These are phyloP conservation scores for Brassica hybrid DNA, from an alignment of 441 rosid species.

Conservation along the genomic window DNA sequence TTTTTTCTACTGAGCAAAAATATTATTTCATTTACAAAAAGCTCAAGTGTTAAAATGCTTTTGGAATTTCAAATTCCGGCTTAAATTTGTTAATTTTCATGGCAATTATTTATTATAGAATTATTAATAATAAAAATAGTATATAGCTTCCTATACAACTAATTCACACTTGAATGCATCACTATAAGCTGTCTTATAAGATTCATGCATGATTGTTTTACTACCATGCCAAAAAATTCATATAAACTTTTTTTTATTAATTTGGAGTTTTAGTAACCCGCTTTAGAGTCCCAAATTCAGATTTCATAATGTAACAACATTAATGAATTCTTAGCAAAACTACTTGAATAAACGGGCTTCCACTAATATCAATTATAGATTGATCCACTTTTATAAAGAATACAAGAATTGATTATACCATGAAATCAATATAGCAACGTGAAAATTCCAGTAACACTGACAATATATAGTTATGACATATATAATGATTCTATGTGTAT, in stretches of 20 bases:
- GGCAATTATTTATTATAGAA: not conserved
- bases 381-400: no score
- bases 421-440: not conserved
- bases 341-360: no score
- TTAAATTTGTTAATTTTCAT: not conserved
- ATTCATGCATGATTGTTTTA: not conserved
- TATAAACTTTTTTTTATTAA: not conserved
- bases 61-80: not conserved
- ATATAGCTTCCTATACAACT: not conserved
- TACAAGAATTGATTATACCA: not conserved
- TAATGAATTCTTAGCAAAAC: no score
- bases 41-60: not conserved
- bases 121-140: not conserved
- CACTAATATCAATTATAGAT: no score
- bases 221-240: not conserved
- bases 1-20: not conserved
- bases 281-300: no score
- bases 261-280: not conserved
- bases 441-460: slow-evolving; percentile 8
- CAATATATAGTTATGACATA: slow-evolving; percentile 1
- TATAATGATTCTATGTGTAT: slow-evolving; percentile 26
- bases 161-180: not conserved
- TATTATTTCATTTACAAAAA: not conserved
- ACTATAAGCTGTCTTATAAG: not conserved
- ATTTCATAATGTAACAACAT: no score